A percentile compares a stretch with the other conserved stretches of the same genome.
Evolutionary conservation across 2,329 filamentous ascomycete genomes (phyloP).

Genomic region (Aspergillus intermedius): DNA sequence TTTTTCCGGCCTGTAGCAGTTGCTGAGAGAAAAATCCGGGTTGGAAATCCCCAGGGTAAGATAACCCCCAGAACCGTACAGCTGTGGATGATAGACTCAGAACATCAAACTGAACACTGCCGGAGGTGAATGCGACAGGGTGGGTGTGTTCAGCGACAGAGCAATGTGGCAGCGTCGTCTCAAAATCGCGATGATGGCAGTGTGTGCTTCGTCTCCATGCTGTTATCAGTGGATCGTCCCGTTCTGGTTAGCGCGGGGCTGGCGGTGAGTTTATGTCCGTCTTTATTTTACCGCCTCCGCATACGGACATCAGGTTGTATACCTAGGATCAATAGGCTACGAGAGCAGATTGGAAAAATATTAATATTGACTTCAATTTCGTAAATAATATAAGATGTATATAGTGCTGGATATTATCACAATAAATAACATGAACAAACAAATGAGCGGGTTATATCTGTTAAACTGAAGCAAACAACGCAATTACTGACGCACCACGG

Average conservation of each 20-base stretch:
- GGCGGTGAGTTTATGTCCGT: constrained; percentile 14
- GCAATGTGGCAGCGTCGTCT: constrained; percentile 1
- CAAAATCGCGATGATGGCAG: constrained; percentile 5
- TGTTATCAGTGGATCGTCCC: constrained; percentile 19
- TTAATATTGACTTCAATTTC: not conserved
- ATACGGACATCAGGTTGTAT: too few relatives aligned
- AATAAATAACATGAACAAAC: constrained; percentile 6
- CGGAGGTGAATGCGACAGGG: not conserved
- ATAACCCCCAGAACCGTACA: constrained; percentile 19
- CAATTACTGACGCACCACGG: constrained; percentile 18
- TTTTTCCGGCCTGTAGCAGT: constrained; percentile 16
- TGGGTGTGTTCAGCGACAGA: not conserved
- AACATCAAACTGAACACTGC: constrained; percentile 7
- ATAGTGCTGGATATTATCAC: too few relatives aligned
- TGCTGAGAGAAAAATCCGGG: constrained; percentile 16
- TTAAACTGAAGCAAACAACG: constrained; percentile 2
- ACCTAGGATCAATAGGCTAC: too few relatives aligned
- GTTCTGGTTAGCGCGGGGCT: constrained; percentile 22
- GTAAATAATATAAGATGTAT: not conserved
- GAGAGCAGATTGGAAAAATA: not conserved
- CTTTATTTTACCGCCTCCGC: constrained; percentile 13
- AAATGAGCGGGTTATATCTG: constrained; percentile 12
- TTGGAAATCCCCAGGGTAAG: constrained; percentile 12
- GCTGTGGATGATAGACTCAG: constrained; percentile 10
- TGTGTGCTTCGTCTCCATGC: constrained; percentile 16